Evolutionary conservation across 2,329 filamentous ascomycete genomes (phyloP), one percentile per base, ranked within the genome.

Genomic region (Aureobasidium sp.): DNA sequence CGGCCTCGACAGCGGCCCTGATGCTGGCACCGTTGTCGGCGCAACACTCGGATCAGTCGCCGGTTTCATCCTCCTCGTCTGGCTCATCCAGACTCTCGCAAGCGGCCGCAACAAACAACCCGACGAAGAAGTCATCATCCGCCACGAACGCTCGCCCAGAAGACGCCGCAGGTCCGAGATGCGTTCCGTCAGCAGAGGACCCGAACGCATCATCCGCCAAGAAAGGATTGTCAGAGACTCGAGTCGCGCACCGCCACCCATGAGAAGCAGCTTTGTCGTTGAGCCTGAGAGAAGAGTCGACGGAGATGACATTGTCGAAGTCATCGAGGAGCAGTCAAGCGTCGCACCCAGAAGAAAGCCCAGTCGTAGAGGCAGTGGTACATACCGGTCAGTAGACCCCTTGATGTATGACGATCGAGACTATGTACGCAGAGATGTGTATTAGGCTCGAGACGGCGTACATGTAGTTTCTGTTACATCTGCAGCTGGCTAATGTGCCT

Each of bases 21-120:
- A 77, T 0, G 79, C 84, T 0, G 84, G 82, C 60, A 79, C 79
- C 42, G 79, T 87, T 1, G 83, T 79, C 11, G 85, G 85, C 60
- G 86, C 87, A 62, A 80, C 82, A 6, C 74, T 84, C 29, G 81
- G 81, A 64, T 78, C 76, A 61, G 78, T 84, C 24, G 76, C 73
- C 7, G 81, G 79, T 50, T 82, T 83, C 71, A 70, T 83, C 27
- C 71, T 83, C 6, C 64, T 83, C 33, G 71, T 81, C 37, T 82
- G 79, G 78, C 73, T 84, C 5, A 68, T 82, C 27, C 81, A 69
- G 67, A 70, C 74, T 1, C 70, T 79, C 50, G 70, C 67, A 65
- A 70, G 68, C 31, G 70, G 71, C 47, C 63, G 64, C 27, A 66
- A 68, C 53, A 64, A 66, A 33, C 48, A 58, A 29, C 22, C 59